phyloP scores from a whole-genome alignment of 257 asterid species.

The Solanum pennellii region DNA sequence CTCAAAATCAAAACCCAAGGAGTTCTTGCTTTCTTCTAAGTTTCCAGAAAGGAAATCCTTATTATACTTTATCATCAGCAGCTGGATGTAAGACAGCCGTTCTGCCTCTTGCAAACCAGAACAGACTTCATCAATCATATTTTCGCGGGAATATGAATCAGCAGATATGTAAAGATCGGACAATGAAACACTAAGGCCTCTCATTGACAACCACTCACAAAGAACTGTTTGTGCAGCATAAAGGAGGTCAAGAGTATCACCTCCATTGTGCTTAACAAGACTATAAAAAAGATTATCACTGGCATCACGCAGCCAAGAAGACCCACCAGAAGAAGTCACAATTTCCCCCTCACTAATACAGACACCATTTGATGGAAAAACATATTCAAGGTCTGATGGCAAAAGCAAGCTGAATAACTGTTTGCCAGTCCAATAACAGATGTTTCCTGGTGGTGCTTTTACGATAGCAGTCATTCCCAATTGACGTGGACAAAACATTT shows the following conservation, averaged over 20 bases:
- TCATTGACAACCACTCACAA: constrained; percentile 73
- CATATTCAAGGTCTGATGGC: constrained; percentile 53
- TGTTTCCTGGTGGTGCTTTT: constrained; percentile 15
- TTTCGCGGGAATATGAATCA: constrained; percentile 38
- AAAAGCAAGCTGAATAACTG: constrained; percentile 61
- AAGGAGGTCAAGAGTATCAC: constrained; percentile 41
- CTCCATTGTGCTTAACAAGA: constrained; percentile 38
- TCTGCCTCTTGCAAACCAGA: constrained; percentile 82
- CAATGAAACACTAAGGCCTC: constrained; percentile 83
- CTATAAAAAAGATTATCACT: constrained; percentile 44
- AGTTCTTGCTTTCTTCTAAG: constrained; percentile 29
- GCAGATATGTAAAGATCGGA: constrained; percentile 71
- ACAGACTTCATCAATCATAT: constrained; percentile 56
- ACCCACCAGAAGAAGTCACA: constrained; percentile 38
- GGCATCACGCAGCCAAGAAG: constrained; percentile 69
- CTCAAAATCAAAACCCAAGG: constrained; percentile 21
- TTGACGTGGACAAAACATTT: constrained; percentile 50
- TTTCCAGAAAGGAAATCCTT: constrained; percentile 39
- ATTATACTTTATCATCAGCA: constrained; percentile 43
- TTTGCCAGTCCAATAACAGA: constrained; percentile 72
- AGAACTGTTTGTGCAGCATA: constrained; percentile 59
- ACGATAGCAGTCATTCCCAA: constrained; percentile 39
- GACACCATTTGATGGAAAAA: constrained; percentile 34
- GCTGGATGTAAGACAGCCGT: constrained; percentile 33
- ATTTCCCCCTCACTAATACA: constrained; percentile 58